A percentile compares a stretch with the other conserved stretches of the same genome.
These are phyloP conservation scores for Amesomyces nigricolor DNA, from an alignment of 2,329 filamentous ascomycete species.

Conservation along the genomic window DNA sequence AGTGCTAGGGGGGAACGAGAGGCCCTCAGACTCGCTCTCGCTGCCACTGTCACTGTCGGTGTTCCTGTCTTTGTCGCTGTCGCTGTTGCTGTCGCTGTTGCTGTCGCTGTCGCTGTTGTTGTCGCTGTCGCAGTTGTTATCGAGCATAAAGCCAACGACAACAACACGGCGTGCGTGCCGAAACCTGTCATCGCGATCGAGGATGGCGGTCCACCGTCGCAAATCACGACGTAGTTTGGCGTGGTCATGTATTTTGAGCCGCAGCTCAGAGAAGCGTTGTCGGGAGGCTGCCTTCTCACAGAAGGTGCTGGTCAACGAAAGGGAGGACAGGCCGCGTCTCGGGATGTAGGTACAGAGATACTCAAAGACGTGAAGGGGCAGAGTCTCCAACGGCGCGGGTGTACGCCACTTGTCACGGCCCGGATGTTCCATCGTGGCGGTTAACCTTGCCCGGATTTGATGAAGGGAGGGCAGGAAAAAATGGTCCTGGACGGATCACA, in stretches of 20 bases:
- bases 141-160: neutral
- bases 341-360: neutral
- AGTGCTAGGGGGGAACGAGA: neutral
- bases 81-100: neutral
- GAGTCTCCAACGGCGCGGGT: neutral
- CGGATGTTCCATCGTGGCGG: too few species aligned
- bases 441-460: too few species aligned
- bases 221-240: neutral
- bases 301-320: slow-evolving; percentile 2
- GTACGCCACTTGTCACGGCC: too few species aligned
- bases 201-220: neutral
- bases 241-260: neutral
- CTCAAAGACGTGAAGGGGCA: slow-evolving; percentile 3
- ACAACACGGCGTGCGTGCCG: neutral
- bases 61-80: neutral
- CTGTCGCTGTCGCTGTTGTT: neutral
- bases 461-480: too few species aligned
- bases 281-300: slow-evolving; percentile 2
- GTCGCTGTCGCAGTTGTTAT: neutral
- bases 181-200: neutral
- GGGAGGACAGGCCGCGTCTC: neutral
- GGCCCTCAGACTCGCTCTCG: neutral
- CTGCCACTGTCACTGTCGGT: neutral
- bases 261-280: neutral
- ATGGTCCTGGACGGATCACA: too few species aligned